These are phyloP conservation scores for Diplosphaera chodatii DNA, from an alignment of 139 green algal species.

Conservation along the genomic window DNA sequence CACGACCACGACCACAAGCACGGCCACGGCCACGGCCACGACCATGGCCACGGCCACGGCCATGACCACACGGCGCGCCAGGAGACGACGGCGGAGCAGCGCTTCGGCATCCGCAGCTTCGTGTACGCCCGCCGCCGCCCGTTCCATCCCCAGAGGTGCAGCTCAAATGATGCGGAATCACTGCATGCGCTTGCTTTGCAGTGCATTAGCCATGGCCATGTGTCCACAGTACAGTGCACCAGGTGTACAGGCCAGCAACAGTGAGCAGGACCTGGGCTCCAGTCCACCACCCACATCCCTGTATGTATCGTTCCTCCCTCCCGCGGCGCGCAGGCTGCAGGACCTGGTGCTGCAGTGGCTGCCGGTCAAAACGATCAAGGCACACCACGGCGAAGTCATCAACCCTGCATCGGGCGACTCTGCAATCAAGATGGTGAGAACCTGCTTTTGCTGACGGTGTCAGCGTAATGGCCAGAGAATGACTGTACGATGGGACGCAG, in stretches of 20 bases:
- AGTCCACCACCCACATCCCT: too few species aligned
- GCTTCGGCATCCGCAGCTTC: conserved; percentile 87
- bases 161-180: too few species aligned
- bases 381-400: conserved; percentile 27
- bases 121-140: conserved; percentile 77
- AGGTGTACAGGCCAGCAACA: too few species aligned
- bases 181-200: too few species aligned
- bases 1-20: not conserved
- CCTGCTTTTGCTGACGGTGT: too few species aligned
- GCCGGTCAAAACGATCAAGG: conserved; percentile 71
- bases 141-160: conserved; percentile 81
- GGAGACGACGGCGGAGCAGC: conserved; percentile 44
- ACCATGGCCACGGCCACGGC: conserved; percentile 13
- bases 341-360: conserved; percentile 84
- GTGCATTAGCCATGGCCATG: too few species aligned
- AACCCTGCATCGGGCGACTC: conserved; percentile 33
- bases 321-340: conserved; percentile 60
- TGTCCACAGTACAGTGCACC: too few species aligned
- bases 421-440: conserved; percentile 64
- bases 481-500: too few species aligned
- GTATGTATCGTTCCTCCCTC: too few species aligned
- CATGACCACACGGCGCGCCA: conserved; percentile 34
- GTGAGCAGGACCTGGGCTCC: too few species aligned
- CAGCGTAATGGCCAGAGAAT: too few species aligned
- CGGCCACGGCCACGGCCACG: too few species aligned